phyloP scores from a whole-genome alignment of 305 asterid species.

The Rubia tinctorum region DNA sequence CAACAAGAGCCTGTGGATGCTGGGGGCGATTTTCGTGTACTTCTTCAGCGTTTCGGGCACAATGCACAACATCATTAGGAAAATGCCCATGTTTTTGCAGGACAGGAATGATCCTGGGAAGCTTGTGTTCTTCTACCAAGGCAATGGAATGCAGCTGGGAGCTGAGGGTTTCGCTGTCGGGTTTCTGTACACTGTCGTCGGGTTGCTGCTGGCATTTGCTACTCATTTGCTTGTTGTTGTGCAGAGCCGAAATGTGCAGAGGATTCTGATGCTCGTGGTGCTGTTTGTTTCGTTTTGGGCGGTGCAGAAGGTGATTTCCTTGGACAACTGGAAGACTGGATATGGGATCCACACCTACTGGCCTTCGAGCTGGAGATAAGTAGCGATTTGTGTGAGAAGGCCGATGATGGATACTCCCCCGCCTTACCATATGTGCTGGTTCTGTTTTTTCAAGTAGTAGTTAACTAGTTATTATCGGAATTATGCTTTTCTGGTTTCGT shows the following conservation, averaged over 20 bases:
- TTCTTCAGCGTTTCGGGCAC: slow-evolving; percentile 93
- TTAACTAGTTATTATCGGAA: neutral
- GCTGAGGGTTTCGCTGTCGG: slow-evolving; percentile 87
- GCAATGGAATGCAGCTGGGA: slow-evolving; percentile 91
- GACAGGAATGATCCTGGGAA: slow-evolving; percentile 72
- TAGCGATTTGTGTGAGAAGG: neutral
- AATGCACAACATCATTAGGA: slow-evolving; percentile 85
- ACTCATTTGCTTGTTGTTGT: slow-evolving; percentile 55
- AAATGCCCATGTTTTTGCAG: slow-evolving; percentile 73
- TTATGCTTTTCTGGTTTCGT: neutral
- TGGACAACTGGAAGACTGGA: slow-evolving; percentile 98
- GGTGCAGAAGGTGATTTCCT: slow-evolving; percentile 59
- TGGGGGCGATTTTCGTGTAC: slow-evolving; percentile 74
- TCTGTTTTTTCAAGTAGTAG: neutral
- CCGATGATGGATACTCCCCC: slow-evolving; percentile 15
- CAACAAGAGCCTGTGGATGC: slow-evolving; percentile 71
- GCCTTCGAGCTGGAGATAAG: slow-evolving; percentile 76
- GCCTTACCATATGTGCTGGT: slow-evolving; percentile 7
- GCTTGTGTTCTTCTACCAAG: slow-evolving; percentile 73
- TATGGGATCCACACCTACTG: slow-evolving; percentile 75
- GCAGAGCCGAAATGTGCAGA: slow-evolving; percentile 49
- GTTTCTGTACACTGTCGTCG: slow-evolving; percentile 73
- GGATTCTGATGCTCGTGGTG: slow-evolving; percentile 35
- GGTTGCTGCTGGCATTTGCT: slow-evolving; percentile 67
- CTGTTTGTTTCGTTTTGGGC: slow-evolving; percentile 57